These are phyloP conservation scores for Immersiella caudata DNA, from an alignment of 495 filamentous ascomycete genomes.

Conservation along the genomic window DNA sequence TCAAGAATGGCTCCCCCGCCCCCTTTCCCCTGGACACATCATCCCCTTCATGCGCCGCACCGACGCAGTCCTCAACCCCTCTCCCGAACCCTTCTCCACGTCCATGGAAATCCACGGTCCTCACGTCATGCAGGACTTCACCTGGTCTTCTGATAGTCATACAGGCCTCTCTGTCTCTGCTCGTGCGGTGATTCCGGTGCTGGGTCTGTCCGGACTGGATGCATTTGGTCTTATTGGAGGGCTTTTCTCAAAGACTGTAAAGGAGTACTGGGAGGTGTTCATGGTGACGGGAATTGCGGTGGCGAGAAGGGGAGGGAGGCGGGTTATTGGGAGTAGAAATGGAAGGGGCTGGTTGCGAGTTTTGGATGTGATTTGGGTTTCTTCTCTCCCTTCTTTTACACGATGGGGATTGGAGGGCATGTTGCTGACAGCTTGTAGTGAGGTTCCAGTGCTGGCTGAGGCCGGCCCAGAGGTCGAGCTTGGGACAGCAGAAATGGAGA, in stretches of 20 bases:
- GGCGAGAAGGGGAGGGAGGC: constrained; percentile 13
- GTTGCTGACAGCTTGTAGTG: not conserved
- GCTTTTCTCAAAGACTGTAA: not conserved
- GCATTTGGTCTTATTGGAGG: not conserved
- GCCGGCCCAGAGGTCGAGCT: no score
- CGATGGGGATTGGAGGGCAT: not conserved
- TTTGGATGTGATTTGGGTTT: not conserved
- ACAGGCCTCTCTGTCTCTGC: not conserved
- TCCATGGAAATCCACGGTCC: no score
- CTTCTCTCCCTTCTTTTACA: not conserved
- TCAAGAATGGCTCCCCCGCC: no score
- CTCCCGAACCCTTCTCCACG: no score
- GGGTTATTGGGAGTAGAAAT: not conserved
- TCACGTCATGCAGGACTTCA: no score
- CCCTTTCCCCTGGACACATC: no score
- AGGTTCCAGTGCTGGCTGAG: not conserved
- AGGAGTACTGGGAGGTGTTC: constrained; percentile 12
- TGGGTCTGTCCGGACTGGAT: not conserved
- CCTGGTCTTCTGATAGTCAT: no score
- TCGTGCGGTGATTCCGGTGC: no score
- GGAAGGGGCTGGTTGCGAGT: not conserved
- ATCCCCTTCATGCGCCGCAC: no score
- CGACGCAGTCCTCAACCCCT: no score
- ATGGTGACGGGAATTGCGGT: constrained; percentile 23
- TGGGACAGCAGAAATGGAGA: no score